Evolutionary conservation across 2,329 filamentous ascomycete genomes (phyloP).

Genomic region (Keithomyces neogunnii): DNA sequence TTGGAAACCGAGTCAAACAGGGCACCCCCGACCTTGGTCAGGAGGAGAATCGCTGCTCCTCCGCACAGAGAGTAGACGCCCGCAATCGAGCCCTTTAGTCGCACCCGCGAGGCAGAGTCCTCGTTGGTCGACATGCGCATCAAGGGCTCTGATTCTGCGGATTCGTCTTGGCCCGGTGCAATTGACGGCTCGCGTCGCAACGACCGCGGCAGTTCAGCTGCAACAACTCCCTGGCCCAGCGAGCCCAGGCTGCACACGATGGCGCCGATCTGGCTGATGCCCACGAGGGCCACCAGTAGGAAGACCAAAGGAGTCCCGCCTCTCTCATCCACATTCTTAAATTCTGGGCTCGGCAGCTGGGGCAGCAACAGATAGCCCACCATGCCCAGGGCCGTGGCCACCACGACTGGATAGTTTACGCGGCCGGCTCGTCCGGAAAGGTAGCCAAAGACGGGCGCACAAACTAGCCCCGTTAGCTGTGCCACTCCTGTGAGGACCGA

Average conservation of each 20-base stretch:
- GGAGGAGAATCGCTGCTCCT: conserved; percentile 77
- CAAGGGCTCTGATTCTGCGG: conserved; percentile 32
- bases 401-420: conserved; percentile 65
- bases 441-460: conserved; percentile 81
- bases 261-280: conserved; percentile 88
- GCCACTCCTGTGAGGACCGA: conserved; percentile 82
- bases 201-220: conserved; percentile 30
- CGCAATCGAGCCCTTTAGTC: conserved; percentile 86
- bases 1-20: conserved; percentile 70
- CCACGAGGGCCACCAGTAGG: conserved; percentile 69
- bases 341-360: conserved; percentile 68
- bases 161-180: conserved; percentile 29
- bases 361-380: conserved; percentile 72
- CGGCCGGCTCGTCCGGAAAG: conserved; percentile 59
- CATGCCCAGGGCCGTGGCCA: conserved; percentile 65
- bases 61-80: conserved; percentile 90
- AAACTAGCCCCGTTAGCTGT: conserved; percentile 76
- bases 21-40: conserved; percentile 84
- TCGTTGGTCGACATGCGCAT: conserved; percentile 23
- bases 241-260: conserved; percentile 94
- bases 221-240: conserved; percentile 70
- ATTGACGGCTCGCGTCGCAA: conserved; percentile 17
- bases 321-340: conserved; percentile 51
- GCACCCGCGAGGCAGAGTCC: conserved; percentile 37
- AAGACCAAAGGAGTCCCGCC: conserved; percentile 64